Percentiles rank a stretch among this genome's conserved stretches.
phyloP scores from a whole-genome alignment of 106 monocot species.

The Dendrobium officinale region DNA sequence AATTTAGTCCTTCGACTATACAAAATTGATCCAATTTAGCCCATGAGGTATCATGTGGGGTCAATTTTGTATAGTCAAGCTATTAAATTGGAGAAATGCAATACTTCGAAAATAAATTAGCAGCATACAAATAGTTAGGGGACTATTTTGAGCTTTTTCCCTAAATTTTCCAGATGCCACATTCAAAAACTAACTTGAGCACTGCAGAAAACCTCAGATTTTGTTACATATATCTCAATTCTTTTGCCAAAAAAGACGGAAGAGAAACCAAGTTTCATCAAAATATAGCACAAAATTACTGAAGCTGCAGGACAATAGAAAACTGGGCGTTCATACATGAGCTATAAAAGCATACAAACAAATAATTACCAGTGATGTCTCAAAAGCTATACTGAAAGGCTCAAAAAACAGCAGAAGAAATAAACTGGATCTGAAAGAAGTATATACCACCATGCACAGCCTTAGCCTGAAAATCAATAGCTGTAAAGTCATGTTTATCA shows the following conservation, averaged over 20 bases:
- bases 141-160: too few relatives aligned
- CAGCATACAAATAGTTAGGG: too few relatives aligned
- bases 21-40: too few relatives aligned
- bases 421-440: slow-evolving; percentile 43
- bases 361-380: slow-evolving; percentile 77
- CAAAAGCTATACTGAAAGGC: slow-evolving; percentile 89
- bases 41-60: too few relatives aligned
- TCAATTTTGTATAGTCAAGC: too few relatives aligned
- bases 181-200: not conserved
- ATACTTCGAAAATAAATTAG: too few relatives aligned
- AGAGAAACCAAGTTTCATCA: not conserved
- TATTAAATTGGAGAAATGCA: too few relatives aligned
- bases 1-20: too few relatives aligned
- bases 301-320: not conserved
- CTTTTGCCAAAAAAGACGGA: not conserved
- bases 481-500: not conserved
- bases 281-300: not conserved
- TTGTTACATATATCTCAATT: not conserved
- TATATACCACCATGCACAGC: slow-evolving; percentile 52
- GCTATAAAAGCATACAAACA: not conserved
- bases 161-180: not conserved
- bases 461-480: slow-evolving; percentile 53
- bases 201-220: not conserved
- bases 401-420: slow-evolving; percentile 81
- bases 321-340: not conserved